phyloP scores from a whole-genome alignment of 257 asterid genomes.

The Petunia secreta region DNA sequence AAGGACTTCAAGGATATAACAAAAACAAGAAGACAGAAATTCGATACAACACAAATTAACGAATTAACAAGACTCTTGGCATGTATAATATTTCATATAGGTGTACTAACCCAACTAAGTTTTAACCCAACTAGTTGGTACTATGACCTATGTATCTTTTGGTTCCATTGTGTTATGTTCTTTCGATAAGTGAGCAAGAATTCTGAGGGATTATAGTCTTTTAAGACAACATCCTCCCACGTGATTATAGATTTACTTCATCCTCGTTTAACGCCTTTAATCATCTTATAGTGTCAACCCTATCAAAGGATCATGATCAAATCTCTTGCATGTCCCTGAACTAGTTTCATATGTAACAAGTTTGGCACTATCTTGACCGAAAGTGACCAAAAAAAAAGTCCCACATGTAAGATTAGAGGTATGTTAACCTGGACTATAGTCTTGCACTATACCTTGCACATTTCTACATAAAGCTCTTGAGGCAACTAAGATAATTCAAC shows the following conservation, averaged over 20 bases:
- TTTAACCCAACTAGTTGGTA: too few relatives aligned
- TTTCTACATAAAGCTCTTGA: conserved; percentile 5
- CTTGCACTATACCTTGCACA: not conserved
- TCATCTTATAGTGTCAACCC: not conserved
- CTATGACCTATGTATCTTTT: too few relatives aligned
- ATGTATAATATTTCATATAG: too few relatives aligned
- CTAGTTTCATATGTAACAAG: not conserved
- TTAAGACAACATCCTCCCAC: not conserved
- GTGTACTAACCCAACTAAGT: too few relatives aligned
- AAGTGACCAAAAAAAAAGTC: not conserved
- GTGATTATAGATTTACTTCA: not conserved
- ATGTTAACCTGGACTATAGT: conserved; percentile 11
- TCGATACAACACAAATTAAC: not conserved
- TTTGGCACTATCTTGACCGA: not conserved
- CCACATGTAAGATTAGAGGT: conserved; percentile 13
- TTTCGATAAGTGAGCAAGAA: too few relatives aligned
- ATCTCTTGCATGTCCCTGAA: not conserved
- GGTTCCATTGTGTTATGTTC: too few relatives aligned
- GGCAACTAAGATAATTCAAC: conserved; percentile 13
- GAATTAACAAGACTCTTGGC: too few relatives aligned
- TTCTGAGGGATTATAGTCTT: too few relatives aligned
- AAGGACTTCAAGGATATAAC: not conserved
- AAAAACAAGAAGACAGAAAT: not conserved
- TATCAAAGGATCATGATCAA: conserved; percentile 5
- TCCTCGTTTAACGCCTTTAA: conserved; percentile 4